These are phyloP conservation scores for Exophiala phaeomuriformis DNA, from an alignment of 2,329 filamentous ascomycete species.

Conservation along the genomic window DNA sequence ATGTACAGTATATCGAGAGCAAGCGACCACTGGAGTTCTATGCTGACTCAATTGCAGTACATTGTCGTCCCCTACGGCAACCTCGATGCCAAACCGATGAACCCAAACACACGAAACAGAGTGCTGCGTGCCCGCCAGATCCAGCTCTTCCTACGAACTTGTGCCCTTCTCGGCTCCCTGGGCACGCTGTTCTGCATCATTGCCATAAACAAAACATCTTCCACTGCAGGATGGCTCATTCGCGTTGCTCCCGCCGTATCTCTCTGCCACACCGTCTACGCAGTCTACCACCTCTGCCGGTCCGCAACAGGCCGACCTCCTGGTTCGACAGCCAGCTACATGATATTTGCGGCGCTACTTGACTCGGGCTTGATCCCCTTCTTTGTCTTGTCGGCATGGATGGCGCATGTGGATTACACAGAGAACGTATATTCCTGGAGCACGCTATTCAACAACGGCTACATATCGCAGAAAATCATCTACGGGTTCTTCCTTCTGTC, in stretches of 20 bases:
- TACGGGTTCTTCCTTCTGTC: conserved; percentile 62
- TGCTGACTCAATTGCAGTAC: conserved; percentile 31
- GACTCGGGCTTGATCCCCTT: conserved; percentile 62
- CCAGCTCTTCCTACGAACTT: conserved; percentile 61
- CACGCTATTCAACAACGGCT: conserved; percentile 56
- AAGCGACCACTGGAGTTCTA: neutral
- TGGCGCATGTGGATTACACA: conserved; percentile 47
- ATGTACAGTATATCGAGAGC: conserved; percentile 32
- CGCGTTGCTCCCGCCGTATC: conserved; percentile 68
- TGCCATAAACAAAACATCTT: conserved; percentile 61
- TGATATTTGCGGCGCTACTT: conserved; percentile 69
- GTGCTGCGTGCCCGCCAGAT: conserved; percentile 62
- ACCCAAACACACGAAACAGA: conserved; percentile 59
- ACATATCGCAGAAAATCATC: conserved; percentile 53
- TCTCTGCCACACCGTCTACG: conserved; percentile 65
- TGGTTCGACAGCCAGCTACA: conserved; percentile 77
- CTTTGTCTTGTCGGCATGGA: conserved; percentile 53
- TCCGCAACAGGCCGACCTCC: conserved; percentile 65
- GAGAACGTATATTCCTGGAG: conserved; percentile 51
- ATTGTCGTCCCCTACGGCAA: conserved; percentile 55
- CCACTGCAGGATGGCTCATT: conserved; percentile 64
- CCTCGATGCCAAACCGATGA: conserved; percentile 59
- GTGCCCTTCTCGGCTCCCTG: conserved; percentile 61
- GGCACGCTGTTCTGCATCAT: conserved; percentile 71
- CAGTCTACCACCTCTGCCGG: conserved; percentile 69